Base-by-base conservation (phyloP, 2,329 filamentous ascomycete genomes). In the Eutypella sp. region DNA sequence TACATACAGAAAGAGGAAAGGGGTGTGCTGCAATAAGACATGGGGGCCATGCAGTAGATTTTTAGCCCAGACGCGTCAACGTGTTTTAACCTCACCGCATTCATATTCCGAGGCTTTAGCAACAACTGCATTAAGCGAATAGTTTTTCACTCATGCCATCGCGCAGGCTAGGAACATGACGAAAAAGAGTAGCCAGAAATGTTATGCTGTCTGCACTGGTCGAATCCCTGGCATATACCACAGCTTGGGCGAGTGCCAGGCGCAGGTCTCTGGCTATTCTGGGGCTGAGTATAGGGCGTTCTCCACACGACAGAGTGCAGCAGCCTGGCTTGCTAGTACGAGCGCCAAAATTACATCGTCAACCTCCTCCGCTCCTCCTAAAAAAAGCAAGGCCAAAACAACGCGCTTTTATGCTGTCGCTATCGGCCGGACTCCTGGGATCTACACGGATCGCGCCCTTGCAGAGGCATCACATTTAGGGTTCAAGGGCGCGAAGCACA, bases 141-240 rank as follows among this genome's bases (percentile, higher is more conserved):
- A n/a, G n/a, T n/a, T n/a, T n/a, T n/a, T n/a, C n/a, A n/a, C n/a
- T n/a, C n/a, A n/a, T n/a, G n/a, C n/a, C n/a, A n/a, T n/a, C n/a
- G n/a, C n/a, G n/a, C n/a, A n/a, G n/a, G n/a, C n/a, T n/a, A n/a
- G 33, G 33, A 16, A 40, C n/a, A 40, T 40, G 20, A 19, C 39
- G 5, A 41, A 41, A 20, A 41, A 10, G 15, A n/a, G 22, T 20
- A 33, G 29, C 8, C 18, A 42, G 34, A 49, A 19, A n/a, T 56
- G 49, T 44, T 57, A 59, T 19, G 56, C 48, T 3, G 56, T 58
- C n/a, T 52, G 46, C 10, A 29, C 41, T 29, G 57, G 57, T 9
- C 52, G 53, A 20, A 37, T 46, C 39, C 49, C 41, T 2, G 56
- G 57, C 4, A 49, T 58, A 10, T 58, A 58, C 29, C 16, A 45